Evolutionary conservation across 148 eudicot species (phyloP), one percentile per base, ranked within the genome.

Genomic region (Agrostemma githago): DNA sequence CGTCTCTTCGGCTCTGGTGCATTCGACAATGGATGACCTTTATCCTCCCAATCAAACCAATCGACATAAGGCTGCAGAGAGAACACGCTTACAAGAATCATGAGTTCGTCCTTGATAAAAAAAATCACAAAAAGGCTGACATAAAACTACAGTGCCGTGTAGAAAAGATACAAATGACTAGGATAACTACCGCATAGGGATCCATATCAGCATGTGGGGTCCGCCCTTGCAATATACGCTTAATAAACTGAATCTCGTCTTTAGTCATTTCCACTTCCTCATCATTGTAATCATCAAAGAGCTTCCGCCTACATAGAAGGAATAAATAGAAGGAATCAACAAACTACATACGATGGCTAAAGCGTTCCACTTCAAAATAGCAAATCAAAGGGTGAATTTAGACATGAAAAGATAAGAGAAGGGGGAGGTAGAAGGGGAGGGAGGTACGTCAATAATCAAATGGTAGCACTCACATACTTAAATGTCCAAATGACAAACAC

Each of bases 1-100:
- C 97, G 89, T 61, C 97, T 85, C 83, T 96, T 96, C 62, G 99
- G 96, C 67, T 92, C 96, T 48, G 97, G 99, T 63, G 94, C 96
- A 86, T 80, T 86, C 8, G 94, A 88, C 64, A 96, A 73, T 17
- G 99, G 96, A 77, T 96, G 96, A 58, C 78, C 85, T 66, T 91
- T 81, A 79, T 83, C 90, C 66, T 90, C 90, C 86, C 84, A 87
- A 8, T 78, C 73, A 81, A 90, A 90, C 96, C 94, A 96, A 84
- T 96, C 99, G 62, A 90, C 88, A 85, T 85, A 92, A 70, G 87
- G 84, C 99, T 96, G 97, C 90, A 86, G 4, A 66, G 20, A 77
- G 64, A 70, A 77, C 44, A 78, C 6, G 41, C 10, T n/a, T 37
- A 8, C 39, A 42, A 70, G 56, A 21, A 64, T 1, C 53, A 37